These are phyloP conservation scores for Zarea fungicola DNA, from an alignment of 2,329 filamentous ascomycete species.

Conservation along the genomic window DNA sequence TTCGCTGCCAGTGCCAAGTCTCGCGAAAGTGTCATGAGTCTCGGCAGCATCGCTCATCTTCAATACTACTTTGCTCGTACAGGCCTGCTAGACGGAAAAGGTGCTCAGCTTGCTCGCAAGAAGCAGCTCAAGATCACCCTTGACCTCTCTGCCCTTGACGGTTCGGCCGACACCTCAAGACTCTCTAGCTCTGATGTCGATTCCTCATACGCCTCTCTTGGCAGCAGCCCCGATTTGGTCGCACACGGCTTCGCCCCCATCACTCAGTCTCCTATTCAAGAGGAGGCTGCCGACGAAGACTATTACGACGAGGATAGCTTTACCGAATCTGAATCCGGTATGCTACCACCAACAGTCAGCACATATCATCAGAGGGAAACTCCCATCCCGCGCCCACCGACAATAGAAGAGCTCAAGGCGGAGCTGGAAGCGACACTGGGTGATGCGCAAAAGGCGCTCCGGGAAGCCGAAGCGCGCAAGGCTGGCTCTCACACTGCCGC, in stretches of 20 bases:
- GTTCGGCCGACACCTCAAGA: conserved; percentile 28
- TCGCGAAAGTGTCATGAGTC: conserved; percentile 89
- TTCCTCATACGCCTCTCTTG: conserved; percentile 55
- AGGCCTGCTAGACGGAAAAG: conserved; percentile 87
- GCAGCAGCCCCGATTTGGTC: conserved; percentile 52
- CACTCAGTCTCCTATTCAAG: conserved; percentile 44
- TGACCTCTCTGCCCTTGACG: conserved; percentile 50
- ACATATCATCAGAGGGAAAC: conserved; percentile 87
- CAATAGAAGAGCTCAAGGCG: conserved; percentile 69
- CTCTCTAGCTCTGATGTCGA: conserved; percentile 47
- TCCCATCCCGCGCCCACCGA: conserved; percentile 76
- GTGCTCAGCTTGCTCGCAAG: conserved; percentile 74
- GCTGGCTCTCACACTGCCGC: conserved; percentile 24
- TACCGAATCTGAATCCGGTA: conserved; percentile 63
- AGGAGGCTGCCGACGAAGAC: conserved; percentile 28
- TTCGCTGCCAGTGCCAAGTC: conserved; percentile 88
- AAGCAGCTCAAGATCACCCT: conserved; percentile 56
- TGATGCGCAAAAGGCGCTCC: conserved; percentile 63
- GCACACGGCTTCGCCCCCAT: conserved; percentile 32
- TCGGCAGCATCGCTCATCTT: conserved; percentile 93
- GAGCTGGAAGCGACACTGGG: conserved; percentile 62
- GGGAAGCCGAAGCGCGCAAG: conserved; percentile 46
- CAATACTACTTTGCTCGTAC: conserved; percentile 98
- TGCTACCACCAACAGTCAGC: conserved; percentile 95
- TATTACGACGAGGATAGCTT: conserved; percentile 53